phyloP scores from a whole-genome alignment of 2,329 filamentous ascomycete genomes.

The Ascochyta viciae-villosae region DNA sequence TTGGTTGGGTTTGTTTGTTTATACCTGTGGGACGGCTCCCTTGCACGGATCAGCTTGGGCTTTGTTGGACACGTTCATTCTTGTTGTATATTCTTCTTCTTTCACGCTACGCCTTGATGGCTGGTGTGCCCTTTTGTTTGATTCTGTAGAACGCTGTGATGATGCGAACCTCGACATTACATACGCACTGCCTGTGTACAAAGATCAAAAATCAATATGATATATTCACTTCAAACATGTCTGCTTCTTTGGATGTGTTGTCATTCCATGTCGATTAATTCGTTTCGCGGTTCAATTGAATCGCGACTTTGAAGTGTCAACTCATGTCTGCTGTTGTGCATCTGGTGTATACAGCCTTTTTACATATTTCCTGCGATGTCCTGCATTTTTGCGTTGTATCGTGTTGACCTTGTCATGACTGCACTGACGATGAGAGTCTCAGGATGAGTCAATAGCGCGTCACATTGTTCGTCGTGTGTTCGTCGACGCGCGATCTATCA shows the following conservation, averaged over 20 bases:
- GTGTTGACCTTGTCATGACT: background rate
- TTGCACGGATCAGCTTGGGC: constrained; percentile 9
- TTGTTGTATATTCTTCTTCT: constrained; percentile 19
- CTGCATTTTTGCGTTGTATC: too few relatives aligned
- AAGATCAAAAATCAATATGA: constrained; percentile 2
- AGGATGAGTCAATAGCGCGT: background rate
- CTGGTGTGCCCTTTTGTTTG: constrained; percentile 10
- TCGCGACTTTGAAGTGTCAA: background rate
- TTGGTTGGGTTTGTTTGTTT: constrained; percentile 25
- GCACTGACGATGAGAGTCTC: too few relatives aligned
- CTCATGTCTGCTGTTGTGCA: background rate
- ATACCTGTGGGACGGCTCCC: constrained; percentile 17
- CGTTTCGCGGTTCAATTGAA: background rate
- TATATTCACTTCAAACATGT: constrained; percentile 1
- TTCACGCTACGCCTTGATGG: constrained; percentile 18
- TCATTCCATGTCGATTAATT: background rate
- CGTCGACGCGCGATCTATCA: background rate
- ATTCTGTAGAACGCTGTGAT: constrained; percentile 16
- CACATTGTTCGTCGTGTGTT: background rate
- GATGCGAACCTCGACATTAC: constrained; percentile 5
- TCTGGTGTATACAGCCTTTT: background rate
- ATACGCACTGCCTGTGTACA: constrained; percentile 14
- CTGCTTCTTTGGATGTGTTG: background rate
- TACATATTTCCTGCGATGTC: background rate
- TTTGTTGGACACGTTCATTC: constrained; percentile 10